These are phyloP conservation scores for Aspergillus carlsbadensis DNA, from an alignment of 495 filamentous ascomycete species.

Conservation along the genomic window DNA sequence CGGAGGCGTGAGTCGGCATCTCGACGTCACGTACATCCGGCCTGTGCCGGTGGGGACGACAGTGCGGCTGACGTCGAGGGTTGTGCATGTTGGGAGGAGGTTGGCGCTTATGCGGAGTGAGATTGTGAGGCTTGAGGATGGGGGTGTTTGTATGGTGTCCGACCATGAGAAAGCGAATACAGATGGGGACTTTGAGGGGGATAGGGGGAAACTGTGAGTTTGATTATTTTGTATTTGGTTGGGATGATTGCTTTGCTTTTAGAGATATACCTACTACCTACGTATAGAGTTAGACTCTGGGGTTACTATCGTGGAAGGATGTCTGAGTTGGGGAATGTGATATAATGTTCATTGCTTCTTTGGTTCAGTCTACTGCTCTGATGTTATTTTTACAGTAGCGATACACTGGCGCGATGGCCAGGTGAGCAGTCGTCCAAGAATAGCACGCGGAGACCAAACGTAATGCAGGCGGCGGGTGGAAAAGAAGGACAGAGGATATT, in stretches of 20 bases:
- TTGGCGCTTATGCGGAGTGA: conserved; percentile 47
- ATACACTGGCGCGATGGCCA: not conserved
- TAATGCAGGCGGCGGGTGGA: conserved; percentile 8
- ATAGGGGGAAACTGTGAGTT: conserved; percentile 26
- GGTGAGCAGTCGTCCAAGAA: not conserved
- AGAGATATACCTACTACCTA: not conserved
- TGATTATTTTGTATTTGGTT: conserved; percentile 6
- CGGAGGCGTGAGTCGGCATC: conserved; percentile 64
- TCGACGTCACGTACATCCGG: conserved; percentile 67
- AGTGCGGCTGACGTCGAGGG: conserved; percentile 57
- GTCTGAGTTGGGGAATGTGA: not conserved
- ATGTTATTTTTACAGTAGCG: not conserved
- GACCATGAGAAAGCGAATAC: conserved; percentile 71
- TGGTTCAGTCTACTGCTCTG: not conserved
- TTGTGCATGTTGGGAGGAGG: conserved; percentile 61
- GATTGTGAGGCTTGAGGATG: conserved; percentile 43
- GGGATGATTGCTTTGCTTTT: too few relatives aligned
- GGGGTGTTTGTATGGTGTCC: conserved; percentile 57
- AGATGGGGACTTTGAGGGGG: conserved; percentile 41
- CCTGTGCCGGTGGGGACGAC: conserved; percentile 53
- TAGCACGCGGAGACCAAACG: conserved; percentile 13
- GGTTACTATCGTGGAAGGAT: too few relatives aligned
- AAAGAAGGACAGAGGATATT: conserved; percentile 31
- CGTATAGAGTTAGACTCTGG: not conserved
- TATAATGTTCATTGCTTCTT: not conserved